These are phyloP conservation scores for Amauroascus verrucosus DNA, from an alignment of 2,329 filamentous ascomycete genomes.

Conservation along the genomic window DNA sequence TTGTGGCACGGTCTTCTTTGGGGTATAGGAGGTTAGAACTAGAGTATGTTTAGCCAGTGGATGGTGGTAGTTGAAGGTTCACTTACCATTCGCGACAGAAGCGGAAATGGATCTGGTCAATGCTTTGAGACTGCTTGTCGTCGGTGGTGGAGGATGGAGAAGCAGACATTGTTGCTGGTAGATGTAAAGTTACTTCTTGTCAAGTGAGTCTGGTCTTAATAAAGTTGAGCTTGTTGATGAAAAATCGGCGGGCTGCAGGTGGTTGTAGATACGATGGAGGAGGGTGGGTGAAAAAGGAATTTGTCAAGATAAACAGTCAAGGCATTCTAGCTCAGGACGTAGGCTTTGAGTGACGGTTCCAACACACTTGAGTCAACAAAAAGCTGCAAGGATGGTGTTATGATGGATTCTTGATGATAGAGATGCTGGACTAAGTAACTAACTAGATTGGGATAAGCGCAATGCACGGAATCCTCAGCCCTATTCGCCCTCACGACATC, in stretches of 20 bases:
- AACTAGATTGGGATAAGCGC: not conserved
- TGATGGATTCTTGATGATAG: not conserved
- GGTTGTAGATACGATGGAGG: not conserved
- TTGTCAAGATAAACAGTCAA: not conserved
- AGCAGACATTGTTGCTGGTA: slow-evolving; percentile 28
- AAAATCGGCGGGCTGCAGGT: too few species aligned
- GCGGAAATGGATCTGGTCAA: slow-evolving; percentile 82
- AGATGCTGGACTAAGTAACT: not conserved
- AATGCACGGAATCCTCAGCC: slow-evolving; percentile 8
- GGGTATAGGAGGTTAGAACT: slow-evolving; percentile 96
- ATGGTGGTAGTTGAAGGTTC: not conserved
- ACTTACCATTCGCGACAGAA: slow-evolving; percentile 92
- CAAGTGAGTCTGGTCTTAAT: too few species aligned
- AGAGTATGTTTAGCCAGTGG: slow-evolving; percentile 16
- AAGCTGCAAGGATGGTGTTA: too few species aligned
- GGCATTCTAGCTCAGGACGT: too few species aligned
- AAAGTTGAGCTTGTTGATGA: not conserved
- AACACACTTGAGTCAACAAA: too few species aligned
- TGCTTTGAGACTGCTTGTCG: slow-evolving; percentile 26
- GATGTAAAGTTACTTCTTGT: not conserved
- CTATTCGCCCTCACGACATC: not conserved
- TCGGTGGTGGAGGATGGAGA: slow-evolving; percentile 34
- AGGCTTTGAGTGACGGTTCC: too few species aligned
- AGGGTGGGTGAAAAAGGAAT: not conserved
- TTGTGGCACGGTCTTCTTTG: slow-evolving; percentile 77